A percentile compares a stretch with the other conserved stretches of the same genome.
Evolutionary conservation across 1,284 basidiomycete genomes (phyloP).

Genomic region (Boletellus sp.): DNA sequence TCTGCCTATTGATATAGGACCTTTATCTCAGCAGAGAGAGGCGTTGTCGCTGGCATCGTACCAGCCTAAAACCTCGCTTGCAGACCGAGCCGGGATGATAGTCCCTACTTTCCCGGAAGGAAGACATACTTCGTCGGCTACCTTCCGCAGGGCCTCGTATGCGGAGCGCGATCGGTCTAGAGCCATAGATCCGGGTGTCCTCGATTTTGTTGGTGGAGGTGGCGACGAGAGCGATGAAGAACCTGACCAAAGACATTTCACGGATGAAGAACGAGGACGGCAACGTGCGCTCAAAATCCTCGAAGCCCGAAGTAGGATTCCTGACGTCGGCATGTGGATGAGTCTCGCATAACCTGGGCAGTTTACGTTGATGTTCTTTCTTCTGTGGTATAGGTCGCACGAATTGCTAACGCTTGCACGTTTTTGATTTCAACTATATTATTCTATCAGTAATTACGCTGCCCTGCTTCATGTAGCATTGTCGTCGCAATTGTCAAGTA

Average conservation of each 20-base stretch:
- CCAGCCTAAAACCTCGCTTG: constrained; percentile 46
- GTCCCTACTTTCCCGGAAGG: constrained; percentile 25
- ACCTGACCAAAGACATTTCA: constrained; percentile 16
- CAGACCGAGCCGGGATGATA: constrained; percentile 32
- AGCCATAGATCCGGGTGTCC: constrained; percentile 61
- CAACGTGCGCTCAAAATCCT: constrained; percentile 63
- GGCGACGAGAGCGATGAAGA: constrained; percentile 41
- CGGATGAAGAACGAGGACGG: constrained; percentile 44
- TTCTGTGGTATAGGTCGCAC: constrained; percentile 9
- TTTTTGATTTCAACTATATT: constrained; percentile 21
- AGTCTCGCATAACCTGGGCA: constrained; percentile 50
- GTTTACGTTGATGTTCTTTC: background rate
- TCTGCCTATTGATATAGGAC: constrained; percentile 56
- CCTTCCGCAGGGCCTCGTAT: constrained; percentile 57
- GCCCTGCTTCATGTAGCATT: constrained; percentile 31
- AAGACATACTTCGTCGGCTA: constrained; percentile 40
- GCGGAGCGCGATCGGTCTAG: constrained; percentile 62
- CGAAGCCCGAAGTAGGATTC: constrained; percentile 55
- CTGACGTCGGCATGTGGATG: constrained; percentile 72
- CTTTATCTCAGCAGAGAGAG: constrained; percentile 36
- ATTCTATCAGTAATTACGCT: constrained; percentile 35
- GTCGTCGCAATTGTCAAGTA: constrained; percentile 24
- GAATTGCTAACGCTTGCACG: constrained; percentile 4
- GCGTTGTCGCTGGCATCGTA: constrained; percentile 51
- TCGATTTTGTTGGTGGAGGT: constrained; percentile 52